Base-by-base conservation (phyloP, 2,329 filamentous ascomycete species). In the Stagonosporopsis vannaccii region DNA sequence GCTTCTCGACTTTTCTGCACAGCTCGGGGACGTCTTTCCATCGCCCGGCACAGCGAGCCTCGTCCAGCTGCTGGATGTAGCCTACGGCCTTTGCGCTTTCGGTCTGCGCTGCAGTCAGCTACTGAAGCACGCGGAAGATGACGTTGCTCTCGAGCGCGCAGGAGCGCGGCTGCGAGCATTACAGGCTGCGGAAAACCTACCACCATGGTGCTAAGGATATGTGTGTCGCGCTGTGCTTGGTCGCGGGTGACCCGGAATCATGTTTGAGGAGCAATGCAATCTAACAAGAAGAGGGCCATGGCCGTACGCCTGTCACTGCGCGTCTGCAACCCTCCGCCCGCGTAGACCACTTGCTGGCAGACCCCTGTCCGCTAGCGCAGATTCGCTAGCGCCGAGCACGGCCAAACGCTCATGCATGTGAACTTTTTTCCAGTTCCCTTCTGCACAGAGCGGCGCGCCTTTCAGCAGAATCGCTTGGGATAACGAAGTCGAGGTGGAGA, bases 1-100 rank as follows among this genome's bases (percentile, higher is more conserved):
- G 94, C 78, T 99, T 98, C 71, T 90, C 90, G 70, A 98, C 85
- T 79, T 99, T 99, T 75, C 94, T 87, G 69, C 95, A 88, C 61
- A 96, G 84, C 79, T 98, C 94, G 23, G 91, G 91, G 26, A 98
- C 85, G 26, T 90, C 87, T 65, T 87, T 83, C 95, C 95, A 99
- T 75, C 88, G 88, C 48, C 90, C 92, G 70, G 94, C 88, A 77
- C 92, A 96, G 71, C 95, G 90, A 63, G 92, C 92, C 66, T 88
- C 85, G 75, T 98, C 91, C 71, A 99, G 86, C 77, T 87, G 86
- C 73, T 85, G 84, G 66, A 97, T 84, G 78, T 98, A 98, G 74
- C 88, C 86, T 66, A 84, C 84, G 60, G 88, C 93, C 81, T 99
- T 99, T 63, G 85, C 82, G 78, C 86, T 82, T 74, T 85, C 82